Base-by-base conservation (phyloP, 2,329 filamentous ascomycete genomes). In the Purpureocillium lavendulum region DNA sequence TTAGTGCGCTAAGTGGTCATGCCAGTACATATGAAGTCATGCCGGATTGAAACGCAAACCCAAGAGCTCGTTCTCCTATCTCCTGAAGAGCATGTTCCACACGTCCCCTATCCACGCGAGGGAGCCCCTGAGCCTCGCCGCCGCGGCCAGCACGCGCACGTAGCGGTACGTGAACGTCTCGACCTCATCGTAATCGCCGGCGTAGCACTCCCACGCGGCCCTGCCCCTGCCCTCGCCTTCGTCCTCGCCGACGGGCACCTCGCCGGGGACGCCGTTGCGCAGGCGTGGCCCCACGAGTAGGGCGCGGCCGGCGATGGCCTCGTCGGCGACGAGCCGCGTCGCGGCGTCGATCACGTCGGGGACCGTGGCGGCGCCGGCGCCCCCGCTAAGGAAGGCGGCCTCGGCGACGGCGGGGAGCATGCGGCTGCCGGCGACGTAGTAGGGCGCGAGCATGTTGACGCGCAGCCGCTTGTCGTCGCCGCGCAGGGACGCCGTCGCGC, bases 371-470 rank as follows among this genome's bases (percentile, higher is more conserved):
- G 71, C 61, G 2, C 65, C 71, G 1, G 58, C 53, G 11, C 49
- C 50, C 12, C 80, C 81, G 0, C 77, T 72, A 3, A 84, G 64
- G 13, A 81, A 42, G 2, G 70, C 44, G 21, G 72, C 64, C 14
- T 65, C 76, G 1, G 47, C 40, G 2, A 58, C 42, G 1, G 67
- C 59, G 4, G 80, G 54, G 33, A 84, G 48, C 58, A 64, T 64
- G 47, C 53, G 69, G n/a, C 77, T 73, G 12, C 76, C 80, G 48
- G 78, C 72, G 49, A 70, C 63, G 55, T 82, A 84, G 58, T 83
- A 84, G 0, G 81, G 81, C 42, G 70, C 72, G n/a, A 85, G 55
- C 51, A 83, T 65, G 52, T 84, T 85, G 43, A 82, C 63, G 33
- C 82, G 69, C 32, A 84, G 21, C 21, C 10, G 21, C 21, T 74